Base-by-base conservation (phyloP, 106 monocot genomes). In the Hemerocallis citrina region DNA sequence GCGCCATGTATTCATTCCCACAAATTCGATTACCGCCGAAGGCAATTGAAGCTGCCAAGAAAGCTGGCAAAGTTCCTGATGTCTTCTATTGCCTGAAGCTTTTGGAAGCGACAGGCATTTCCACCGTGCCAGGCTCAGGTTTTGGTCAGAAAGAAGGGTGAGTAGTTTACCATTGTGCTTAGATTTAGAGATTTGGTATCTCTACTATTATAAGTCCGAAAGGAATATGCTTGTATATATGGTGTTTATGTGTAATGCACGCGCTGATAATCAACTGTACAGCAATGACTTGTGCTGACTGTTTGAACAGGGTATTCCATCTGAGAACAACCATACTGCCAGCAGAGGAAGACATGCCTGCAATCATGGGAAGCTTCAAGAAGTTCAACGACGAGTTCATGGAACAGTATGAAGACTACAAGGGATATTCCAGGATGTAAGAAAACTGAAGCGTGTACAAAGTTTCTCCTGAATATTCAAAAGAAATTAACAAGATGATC, bases 121-220 rank as follows among this genome's bases (percentile, higher is more conserved):
- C 98, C 30, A 98, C 98, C 13, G 92, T 98, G 54, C 98, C 98
- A 41, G 98, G 98, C n/a, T 98, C 98, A n/a, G 98, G 98, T 34
- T 98, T 98, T 58, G 98, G 98, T 63, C 98, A 98, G 67, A 98
- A 98, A 73, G 98, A 98, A 70, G 98, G 98, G 98, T 98, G 71
- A 16, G 59, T 74, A n/a, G 12, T 62, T 38, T 55, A 5, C n/a
- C n/a, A n/a, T n/a, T n/a, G n/a, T n/a, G n/a, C n/a, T n/a, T n/a
- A n/a, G n/a, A n/a, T n/a, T n/a, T n/a, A n/a, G n/a, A n/a, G n/a
- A n/a, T n/a, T n/a, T n/a, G n/a, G n/a, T n/a, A n/a, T n/a, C n/a
- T n/a, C n/a, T n/a, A n/a, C n/a, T n/a, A n/a, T n/a, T n/a, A n/a
- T n/a, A n/a, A n/a, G n/a, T n/a, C n/a, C n/a, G n/a, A n/a, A n/a